Evolutionary conservation across 2,329 filamentous ascomycete genomes (phyloP).

Genomic region (Diplodia mutila): DNA sequence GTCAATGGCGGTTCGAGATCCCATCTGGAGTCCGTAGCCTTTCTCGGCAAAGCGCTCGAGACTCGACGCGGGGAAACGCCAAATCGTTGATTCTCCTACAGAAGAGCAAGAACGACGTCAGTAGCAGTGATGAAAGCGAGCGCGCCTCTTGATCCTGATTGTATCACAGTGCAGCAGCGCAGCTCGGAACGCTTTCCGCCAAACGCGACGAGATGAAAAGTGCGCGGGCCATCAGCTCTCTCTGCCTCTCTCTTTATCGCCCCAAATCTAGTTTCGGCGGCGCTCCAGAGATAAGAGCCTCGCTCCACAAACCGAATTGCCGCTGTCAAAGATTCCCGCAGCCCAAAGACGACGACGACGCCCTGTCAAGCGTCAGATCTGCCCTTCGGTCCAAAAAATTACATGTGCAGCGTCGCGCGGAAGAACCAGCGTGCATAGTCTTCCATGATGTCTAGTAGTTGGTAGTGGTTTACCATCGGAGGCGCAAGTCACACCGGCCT

Average conservation of each 20-base stretch:
- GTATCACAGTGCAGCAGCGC: no score
- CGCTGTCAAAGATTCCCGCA: not conserved
- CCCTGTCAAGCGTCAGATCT: no score
- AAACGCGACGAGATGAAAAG: no score
- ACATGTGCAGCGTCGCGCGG: not conserved
- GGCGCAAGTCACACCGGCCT: not conserved
- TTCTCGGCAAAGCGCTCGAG: not conserved
- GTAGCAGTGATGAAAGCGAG: no score
- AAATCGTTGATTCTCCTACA: not conserved
- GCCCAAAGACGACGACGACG: no score
- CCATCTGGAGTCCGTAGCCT: not conserved
- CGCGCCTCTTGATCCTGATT: not conserved
- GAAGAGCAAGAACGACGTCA: no score
- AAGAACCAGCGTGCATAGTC: not conserved
- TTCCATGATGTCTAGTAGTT: no score
- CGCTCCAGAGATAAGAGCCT: constrained; percentile 3
- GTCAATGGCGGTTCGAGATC: constrained; percentile 9
- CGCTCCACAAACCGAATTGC: constrained; percentile 8
- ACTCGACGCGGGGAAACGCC: not conserved
- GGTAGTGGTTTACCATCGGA: not conserved
- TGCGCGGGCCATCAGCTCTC: not conserved
- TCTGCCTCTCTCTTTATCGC: constrained; percentile 5
- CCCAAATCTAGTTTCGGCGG: not conserved
- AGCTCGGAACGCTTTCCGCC: constrained; percentile 6
- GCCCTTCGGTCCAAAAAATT: not conserved